phyloP scores from a whole-genome alignment of 441 rosid species.

The Brassica balearica region DNA sequence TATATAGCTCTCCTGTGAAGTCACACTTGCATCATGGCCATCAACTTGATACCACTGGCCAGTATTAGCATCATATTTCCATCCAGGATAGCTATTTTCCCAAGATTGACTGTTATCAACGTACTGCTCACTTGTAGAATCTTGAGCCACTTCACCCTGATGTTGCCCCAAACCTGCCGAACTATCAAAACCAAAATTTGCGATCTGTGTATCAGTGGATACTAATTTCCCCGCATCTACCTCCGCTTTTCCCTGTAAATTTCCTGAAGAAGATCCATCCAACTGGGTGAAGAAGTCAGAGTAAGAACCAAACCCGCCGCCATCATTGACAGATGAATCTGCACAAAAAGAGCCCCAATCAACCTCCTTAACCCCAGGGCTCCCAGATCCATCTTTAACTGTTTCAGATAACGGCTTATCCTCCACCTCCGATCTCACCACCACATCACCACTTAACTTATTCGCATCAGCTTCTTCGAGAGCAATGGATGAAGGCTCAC shows the following conservation, averaged over 20 bases:
- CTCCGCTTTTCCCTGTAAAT: conserved; percentile 48
- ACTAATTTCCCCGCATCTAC: conserved; percentile 31
- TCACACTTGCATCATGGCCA: conserved; percentile 42
- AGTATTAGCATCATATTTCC: conserved; percentile 76
- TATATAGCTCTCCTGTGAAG: conserved; percentile 45
- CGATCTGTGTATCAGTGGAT: conserved; percentile 41
- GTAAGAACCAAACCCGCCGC: conserved; percentile 49
- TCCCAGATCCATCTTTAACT: conserved; percentile 49
- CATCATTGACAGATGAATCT: conserved; percentile 58
- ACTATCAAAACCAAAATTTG: conserved; percentile 41
- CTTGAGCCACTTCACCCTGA: conserved; percentile 57
- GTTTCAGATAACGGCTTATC: conserved; percentile 37
- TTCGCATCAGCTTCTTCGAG: conserved; percentile 39
- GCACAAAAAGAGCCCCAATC: conserved; percentile 92
- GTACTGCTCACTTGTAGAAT: conserved; percentile 57
- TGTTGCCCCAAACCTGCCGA: conserved; percentile 48
- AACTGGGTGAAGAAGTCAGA: conserved; percentile 76
- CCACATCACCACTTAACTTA: conserved; percentile 45
- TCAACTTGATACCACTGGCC: conserved; percentile 92
- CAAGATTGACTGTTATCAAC: conserved; percentile 64
- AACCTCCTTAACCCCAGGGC: conserved; percentile 74
- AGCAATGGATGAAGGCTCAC: conserved; percentile 9
- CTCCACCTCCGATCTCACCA: conserved; percentile 48
- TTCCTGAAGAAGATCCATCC: conserved; percentile 49
- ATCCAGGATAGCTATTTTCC: conserved; percentile 93